Evolutionary conservation across 2,329 filamentous ascomycete genomes (phyloP), one percentile per base, ranked within the genome.

Genomic region (Trichophyton benhamiae): DNA sequence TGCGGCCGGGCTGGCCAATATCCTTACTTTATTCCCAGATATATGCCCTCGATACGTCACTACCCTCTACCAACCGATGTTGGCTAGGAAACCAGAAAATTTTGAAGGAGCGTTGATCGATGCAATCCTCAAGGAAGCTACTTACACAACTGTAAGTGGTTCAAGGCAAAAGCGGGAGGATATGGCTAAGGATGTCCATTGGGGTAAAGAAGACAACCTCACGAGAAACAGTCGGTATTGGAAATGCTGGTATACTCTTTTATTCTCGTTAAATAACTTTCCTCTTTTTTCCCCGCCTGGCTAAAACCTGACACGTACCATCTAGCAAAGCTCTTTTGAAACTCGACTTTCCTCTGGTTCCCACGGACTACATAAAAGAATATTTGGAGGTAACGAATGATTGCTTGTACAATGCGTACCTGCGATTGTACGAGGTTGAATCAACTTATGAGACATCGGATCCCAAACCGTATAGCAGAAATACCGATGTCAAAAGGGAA

Each of bases 1-100:
- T 2, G 11, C 5, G 22, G n/a, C 17, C 2, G 13, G 17, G 2
- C 27, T 33, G 17, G 64, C 66, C 7, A 67, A 70, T n/a, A 67
- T 81, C 17, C 42, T 76, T 3, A 67, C 69, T 9, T 65, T 81
- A 7, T 80, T 81, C 60, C 79, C 79, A 7, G 77, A 77, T 57
- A 78, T 81, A 46, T 75, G 74, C 60, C 72, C 69, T 22, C 67
- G 74, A 9, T 74, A 78, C 65, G 72, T 80, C 22, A 65, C 65
- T 9, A 65, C 68, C 15, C 66, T 79, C n/a, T 77, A 75, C 62
- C 61, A 63, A 41, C 58, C 61, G 42, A 44, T 64, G 11, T 30
- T 13, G 3, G 52, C 49, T 13, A 36, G 58, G 11, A 13, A 58
- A 3, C 17, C 30, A 22, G 15, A 3, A 9, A 58, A 52, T 4